Conservation (phyloP, 306 rosid genomes). For the Acacia crassicarpa region DNA sequence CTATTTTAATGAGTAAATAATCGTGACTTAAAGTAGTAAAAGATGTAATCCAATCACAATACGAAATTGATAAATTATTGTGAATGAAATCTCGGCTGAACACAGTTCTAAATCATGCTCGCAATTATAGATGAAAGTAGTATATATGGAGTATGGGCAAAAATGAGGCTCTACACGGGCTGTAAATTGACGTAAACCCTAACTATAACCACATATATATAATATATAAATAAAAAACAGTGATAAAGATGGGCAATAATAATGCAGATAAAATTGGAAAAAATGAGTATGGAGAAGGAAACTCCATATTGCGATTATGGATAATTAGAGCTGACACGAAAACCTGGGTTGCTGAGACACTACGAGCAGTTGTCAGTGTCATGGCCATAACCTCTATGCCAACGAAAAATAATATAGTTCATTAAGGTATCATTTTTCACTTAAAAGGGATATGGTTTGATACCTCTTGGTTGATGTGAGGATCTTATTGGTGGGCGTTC, state of each 20-base stretch:
- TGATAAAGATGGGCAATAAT: constrained; percentile 43
- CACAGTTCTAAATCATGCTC: background rate
- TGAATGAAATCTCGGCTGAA: background rate
- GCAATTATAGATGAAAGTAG: background rate
- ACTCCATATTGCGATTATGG: constrained; percentile 21
- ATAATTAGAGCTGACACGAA: constrained; percentile 7
- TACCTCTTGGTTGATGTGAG: too few species aligned
- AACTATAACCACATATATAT: constrained; percentile 14
- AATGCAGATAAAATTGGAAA: constrained; percentile 35
- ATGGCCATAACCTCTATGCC: background rate
- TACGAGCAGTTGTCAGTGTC: constrained; percentile 30
- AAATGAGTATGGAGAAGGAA: background rate
- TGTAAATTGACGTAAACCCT: constrained; percentile 7
- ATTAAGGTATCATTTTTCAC: too few species aligned
- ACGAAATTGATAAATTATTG: background rate
- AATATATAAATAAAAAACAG: background rate
- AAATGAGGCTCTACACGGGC: background rate
- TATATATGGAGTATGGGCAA: background rate
- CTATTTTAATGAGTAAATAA: background rate
- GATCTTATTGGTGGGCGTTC: too few species aligned
- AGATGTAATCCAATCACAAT: background rate
- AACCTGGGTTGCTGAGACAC: constrained; percentile 11
- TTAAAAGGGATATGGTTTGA: too few species aligned
- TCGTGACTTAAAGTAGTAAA: background rate
- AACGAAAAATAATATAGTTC: too few species aligned